A percentile compares a stretch with the other conserved stretches of the same genome.
phyloP scores from a whole-genome alignment of 2,329 filamentous ascomycete species.

The Trichophyton simii region DNA sequence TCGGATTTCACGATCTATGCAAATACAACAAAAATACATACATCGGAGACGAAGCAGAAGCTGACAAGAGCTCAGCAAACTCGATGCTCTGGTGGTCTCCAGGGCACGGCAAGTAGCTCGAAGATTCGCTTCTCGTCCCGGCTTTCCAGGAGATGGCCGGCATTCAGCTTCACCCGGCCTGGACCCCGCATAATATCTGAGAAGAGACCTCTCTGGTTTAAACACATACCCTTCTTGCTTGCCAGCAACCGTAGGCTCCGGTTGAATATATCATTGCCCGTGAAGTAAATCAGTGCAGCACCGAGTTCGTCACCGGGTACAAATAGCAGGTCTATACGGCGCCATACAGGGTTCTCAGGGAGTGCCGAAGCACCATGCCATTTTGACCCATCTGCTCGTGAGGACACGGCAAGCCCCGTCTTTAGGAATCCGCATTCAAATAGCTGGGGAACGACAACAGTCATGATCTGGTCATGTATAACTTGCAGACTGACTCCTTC shows the following conservation, averaged over 20 bases:
- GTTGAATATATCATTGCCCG: conserved; percentile 91
- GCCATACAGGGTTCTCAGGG: conserved; percentile 51
- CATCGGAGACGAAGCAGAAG: background rate
- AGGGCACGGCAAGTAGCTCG: conserved; percentile 67
- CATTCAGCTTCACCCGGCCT: conserved; percentile 47
- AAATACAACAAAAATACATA: background rate
- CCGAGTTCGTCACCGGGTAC: conserved; percentile 70
- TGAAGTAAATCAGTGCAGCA: conserved; percentile 86
- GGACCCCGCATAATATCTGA: conserved; percentile 52
- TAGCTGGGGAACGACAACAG: conserved; percentile 51
- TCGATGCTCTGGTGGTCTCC: conserved; percentile 63
- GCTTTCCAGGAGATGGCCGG: conserved; percentile 61
- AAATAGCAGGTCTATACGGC: conserved; percentile 71
- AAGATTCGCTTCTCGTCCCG: conserved; percentile 69
- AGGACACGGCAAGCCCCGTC: conserved; percentile 50
- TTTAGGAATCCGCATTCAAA: conserved; percentile 54
- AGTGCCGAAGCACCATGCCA: conserved; percentile 80
- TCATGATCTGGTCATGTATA: conserved; percentile 50
- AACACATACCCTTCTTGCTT: conserved; percentile 63
- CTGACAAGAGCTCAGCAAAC: conserved; percentile 48
- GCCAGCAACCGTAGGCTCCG: conserved; percentile 70
- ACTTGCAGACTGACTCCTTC: conserved; percentile 44
- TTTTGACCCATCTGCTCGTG: conserved; percentile 53
- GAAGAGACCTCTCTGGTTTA: conserved; percentile 76
- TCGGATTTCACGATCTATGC: background rate